Percentiles rank a stretch among this genome's conserved stretches.
Evolutionary conservation across 805 yeast species (phyloP).

Genomic region (Candida koratica): DNA sequence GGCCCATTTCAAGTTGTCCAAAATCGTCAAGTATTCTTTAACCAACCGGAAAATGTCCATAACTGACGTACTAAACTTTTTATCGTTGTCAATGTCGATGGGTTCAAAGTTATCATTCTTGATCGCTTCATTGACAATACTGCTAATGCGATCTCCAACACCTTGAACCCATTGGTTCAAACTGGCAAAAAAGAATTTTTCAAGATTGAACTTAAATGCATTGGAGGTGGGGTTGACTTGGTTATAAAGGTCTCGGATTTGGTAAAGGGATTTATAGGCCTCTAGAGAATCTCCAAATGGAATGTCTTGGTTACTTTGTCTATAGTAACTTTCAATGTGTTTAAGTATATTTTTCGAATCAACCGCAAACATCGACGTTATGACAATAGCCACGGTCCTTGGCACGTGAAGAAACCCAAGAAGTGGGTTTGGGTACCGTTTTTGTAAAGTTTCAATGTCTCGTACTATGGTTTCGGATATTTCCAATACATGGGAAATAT

Average conservation of each 20-base stretch:
- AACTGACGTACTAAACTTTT: slow-evolving; percentile 57
- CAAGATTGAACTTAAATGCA: slow-evolving; percentile 51
- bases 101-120: slow-evolving; percentile 56
- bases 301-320: slow-evolving; percentile 28
- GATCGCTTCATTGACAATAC: slow-evolving; percentile 53
- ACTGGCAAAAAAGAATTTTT: slow-evolving; percentile 46
- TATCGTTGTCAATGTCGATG: slow-evolving; percentile 39
- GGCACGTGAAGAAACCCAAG: slow-evolving; percentile 55
- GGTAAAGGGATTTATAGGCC: slow-evolving; percentile 49
- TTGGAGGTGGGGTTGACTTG: slow-evolving; percentile 44
- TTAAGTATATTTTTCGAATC: slow-evolving; percentile 51
- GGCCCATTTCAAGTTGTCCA: slow-evolving; percentile 62
- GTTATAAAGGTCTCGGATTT: slow-evolving; percentile 47
- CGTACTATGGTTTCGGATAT: slow-evolving; percentile 52
- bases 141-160: slow-evolving; percentile 43
- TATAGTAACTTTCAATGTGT: slow-evolving; percentile 44
- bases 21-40: slow-evolving; percentile 52
- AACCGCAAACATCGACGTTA: slow-evolving; percentile 50
- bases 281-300: slow-evolving; percentile 56
- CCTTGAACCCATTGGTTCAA: slow-evolving; percentile 38
- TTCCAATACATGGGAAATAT: slow-evolving; percentile 51
- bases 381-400: slow-evolving; percentile 42
- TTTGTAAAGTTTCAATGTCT: slow-evolving; percentile 50
- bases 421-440: slow-evolving; percentile 57
- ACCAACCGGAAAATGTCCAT: slow-evolving; percentile 64